Conservation (phyloP, 805 yeast species). For the Yarrowia sp. region DNA sequence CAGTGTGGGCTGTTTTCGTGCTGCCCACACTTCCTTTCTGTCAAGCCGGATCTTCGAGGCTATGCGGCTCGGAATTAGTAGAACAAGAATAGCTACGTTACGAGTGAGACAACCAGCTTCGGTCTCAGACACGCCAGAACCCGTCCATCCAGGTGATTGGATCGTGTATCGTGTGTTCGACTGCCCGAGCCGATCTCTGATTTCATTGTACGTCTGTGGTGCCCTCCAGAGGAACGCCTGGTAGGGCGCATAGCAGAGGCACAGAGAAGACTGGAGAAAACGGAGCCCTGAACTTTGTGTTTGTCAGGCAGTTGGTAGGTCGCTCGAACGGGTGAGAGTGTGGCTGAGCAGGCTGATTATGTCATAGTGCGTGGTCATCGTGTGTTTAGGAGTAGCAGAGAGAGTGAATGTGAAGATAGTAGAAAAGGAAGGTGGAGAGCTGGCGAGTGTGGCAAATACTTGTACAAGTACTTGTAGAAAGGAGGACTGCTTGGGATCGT, state of each 20-base stretch:
- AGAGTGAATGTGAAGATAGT: not conserved
- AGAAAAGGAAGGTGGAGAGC: too few relatives aligned
- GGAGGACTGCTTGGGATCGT: too few relatives aligned
- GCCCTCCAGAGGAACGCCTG: constrained; percentile 4
- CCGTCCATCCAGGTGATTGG: too few relatives aligned
- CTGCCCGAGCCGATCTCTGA: not conserved
- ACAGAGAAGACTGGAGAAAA: constrained; percentile 18
- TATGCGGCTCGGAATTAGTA: not conserved
- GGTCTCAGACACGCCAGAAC: not conserved
- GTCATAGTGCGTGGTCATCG: constrained; percentile 1
- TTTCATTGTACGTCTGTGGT: constrained; percentile 12
- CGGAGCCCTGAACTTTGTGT: not conserved
- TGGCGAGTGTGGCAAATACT: too few relatives aligned
- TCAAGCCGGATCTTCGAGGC: not conserved
- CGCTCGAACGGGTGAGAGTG: not conserved
- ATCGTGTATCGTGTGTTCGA: not conserved
- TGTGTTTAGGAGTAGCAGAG: not conserved
- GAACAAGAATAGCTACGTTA: not conserved
- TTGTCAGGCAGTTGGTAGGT: not conserved
- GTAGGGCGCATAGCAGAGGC: constrained; percentile 3
- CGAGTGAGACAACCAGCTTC: constrained; percentile 1
- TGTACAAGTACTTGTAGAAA: too few relatives aligned
- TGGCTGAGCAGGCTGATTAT: not conserved
- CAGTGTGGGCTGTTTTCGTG: too few relatives aligned
- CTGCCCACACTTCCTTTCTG: not conserved